Conservation (phyloP, 371 early-diverging fungal genomes). For the Mortierella polycephala region DNA sequence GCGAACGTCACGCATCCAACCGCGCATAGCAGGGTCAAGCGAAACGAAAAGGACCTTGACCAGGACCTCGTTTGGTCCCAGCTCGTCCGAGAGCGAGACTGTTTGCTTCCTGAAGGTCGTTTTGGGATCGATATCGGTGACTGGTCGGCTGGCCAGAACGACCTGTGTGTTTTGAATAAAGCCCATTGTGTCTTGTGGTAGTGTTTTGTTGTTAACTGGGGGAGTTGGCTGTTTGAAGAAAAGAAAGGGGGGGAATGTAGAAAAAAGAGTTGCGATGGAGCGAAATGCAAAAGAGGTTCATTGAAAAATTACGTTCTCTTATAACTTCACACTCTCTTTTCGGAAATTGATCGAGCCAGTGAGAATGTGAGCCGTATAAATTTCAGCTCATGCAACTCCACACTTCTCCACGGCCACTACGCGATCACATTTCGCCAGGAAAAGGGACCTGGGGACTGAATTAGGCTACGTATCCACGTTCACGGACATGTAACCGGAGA, state of each 20-base stretch:
- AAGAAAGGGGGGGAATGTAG: neutral
- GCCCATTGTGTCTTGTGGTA: constrained; percentile 19
- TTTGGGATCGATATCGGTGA: constrained; percentile 46
- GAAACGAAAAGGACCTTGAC: constrained; percentile 64
- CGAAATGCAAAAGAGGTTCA: neutral
- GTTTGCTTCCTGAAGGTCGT: constrained; percentile 43
- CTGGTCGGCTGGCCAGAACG: constrained; percentile 47
- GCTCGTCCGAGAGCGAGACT: constrained; percentile 45
- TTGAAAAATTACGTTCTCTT: neutral
- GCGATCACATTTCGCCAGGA: neutral
- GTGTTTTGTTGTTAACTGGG: neutral
- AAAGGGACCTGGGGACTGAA: too few species aligned
- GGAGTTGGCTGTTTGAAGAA: neutral
- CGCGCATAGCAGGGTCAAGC: constrained; percentile 64
- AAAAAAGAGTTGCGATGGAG: too few species aligned
- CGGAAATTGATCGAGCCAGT: constrained; percentile 21
- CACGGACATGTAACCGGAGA: too few species aligned
- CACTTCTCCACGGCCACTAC: neutral
- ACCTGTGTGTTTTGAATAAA: constrained; percentile 52
- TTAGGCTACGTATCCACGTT: too few species aligned
- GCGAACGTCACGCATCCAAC: constrained; percentile 57
- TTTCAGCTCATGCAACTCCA: neutral
- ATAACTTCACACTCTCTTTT: neutral
- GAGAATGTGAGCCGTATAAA: constrained; percentile 16
- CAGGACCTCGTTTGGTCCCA: constrained; percentile 58